A percentile compares a stretch with the other conserved stretches of the same genome.
These are phyloP conservation scores for Harrya chromipes DNA, from an alignment of 768 basidiomycete species.

Conservation along the genomic window DNA sequence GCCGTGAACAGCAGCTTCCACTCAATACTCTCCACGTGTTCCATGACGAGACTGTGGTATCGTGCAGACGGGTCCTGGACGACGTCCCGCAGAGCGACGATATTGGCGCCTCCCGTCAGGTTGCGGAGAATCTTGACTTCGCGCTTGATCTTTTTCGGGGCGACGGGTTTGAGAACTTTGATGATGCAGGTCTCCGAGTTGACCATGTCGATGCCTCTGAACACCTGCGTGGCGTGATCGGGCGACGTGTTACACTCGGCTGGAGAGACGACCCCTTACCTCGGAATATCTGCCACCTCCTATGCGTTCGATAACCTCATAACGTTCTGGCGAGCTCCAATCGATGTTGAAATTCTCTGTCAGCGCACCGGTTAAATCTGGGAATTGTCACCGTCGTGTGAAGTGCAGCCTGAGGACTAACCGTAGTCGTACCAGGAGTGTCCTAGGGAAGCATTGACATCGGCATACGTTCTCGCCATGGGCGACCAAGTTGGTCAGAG, in stretches of 20 bases:
- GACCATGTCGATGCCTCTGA: slow-evolving; percentile 56
- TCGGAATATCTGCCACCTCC: slow-evolving; percentile 68
- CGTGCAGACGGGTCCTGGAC: slow-evolving; percentile 62
- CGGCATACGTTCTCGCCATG: slow-evolving; percentile 52
- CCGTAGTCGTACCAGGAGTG: slow-evolving; percentile 64
- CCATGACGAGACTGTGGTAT: slow-evolving; percentile 65
- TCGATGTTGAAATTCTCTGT: slow-evolving; percentile 57
- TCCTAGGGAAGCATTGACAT: slow-evolving; percentile 58
- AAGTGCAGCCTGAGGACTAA: slow-evolving; percentile 28
- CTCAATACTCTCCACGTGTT: slow-evolving; percentile 65
- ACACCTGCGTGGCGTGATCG: slow-evolving; percentile 39
- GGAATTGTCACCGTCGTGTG: background rate
- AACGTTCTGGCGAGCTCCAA: slow-evolving; percentile 65
- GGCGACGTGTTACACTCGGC: background rate
- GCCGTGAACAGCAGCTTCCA: slow-evolving; percentile 58
- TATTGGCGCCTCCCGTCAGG: slow-evolving; percentile 67
- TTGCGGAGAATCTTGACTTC: slow-evolving; percentile 75
- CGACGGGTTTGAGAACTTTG: slow-evolving; percentile 74
- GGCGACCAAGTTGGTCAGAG: slow-evolving; percentile 11
- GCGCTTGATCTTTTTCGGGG: slow-evolving; percentile 62
- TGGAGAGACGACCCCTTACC: slow-evolving; percentile 29
- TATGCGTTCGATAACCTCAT: slow-evolving; percentile 61
- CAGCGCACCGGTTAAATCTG: background rate
- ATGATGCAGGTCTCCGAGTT: slow-evolving; percentile 56
- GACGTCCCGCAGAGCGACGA: slow-evolving; percentile 63